Conservation (phyloP, 176 grass and related monocot genomes). For the Rhynchospora breviuscula region DNA sequence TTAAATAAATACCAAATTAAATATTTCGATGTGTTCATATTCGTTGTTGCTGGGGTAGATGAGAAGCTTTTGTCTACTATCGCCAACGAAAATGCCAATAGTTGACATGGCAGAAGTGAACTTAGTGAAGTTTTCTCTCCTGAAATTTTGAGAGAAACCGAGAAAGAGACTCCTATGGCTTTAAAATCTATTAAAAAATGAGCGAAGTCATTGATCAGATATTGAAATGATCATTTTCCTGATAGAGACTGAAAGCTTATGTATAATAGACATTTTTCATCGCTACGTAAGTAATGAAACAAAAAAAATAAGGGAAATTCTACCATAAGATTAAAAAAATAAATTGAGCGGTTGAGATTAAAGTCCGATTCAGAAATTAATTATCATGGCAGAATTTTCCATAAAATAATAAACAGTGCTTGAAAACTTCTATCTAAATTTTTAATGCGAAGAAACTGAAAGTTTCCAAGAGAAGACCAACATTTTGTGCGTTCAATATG, state of each 20-base stretch:
- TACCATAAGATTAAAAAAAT: too few species aligned
- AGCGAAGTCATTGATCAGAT: background rate
- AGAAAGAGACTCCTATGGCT: background rate
- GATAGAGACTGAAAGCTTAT: background rate
- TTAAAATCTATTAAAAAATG: background rate
- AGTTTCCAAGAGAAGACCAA: conserved; percentile 5
- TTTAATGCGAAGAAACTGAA: background rate
- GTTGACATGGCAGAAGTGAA: background rate
- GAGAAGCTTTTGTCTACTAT: background rate
- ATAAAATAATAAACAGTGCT: background rate
- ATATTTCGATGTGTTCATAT: background rate
- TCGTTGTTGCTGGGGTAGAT: background rate
- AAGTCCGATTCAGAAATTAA: too few species aligned
- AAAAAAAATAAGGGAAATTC: background rate
- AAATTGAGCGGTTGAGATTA: too few species aligned
- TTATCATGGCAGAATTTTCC: too few species aligned
- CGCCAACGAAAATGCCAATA: background rate
- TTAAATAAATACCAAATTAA: background rate
- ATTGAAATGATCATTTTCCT: background rate
- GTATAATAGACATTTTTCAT: background rate
- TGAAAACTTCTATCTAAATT: background rate
- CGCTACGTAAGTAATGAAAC: background rate
- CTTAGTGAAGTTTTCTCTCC: background rate
- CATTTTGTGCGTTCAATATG: background rate
- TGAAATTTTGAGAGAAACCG: background rate